A percentile compares a stretch with the other conserved stretches of the same genome.
Evolutionary conservation across 441 rosid species (phyloP).

Genomic region (Biscutella auriculata): DNA sequence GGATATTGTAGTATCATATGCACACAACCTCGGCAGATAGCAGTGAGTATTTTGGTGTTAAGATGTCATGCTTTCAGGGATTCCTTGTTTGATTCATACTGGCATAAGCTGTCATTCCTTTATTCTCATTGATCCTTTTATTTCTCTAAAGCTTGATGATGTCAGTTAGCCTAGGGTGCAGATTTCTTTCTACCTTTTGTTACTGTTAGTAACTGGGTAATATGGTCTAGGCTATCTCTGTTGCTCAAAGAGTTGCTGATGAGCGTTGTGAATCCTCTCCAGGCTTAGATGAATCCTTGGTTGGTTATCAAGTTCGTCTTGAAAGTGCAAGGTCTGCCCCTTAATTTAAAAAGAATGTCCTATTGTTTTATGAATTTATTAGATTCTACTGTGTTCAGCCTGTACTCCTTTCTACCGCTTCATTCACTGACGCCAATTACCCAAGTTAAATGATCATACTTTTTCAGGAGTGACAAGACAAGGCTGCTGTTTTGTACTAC

Average conservation of each 20-base stretch:
- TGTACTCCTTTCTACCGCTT: not conserved
- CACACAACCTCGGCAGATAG: slow-evolving; percentile 91
- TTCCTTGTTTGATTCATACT: not conserved
- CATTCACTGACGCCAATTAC: slow-evolving; percentile 1
- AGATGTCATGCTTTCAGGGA: not conserved
- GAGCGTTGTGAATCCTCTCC: slow-evolving; percentile 89
- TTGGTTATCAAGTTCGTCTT: slow-evolving; percentile 98
- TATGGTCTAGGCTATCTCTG: slow-evolving; percentile 77
- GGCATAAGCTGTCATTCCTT: not conserved
- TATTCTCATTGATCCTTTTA: not conserved
- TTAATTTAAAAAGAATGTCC: slow-evolving; percentile 3
- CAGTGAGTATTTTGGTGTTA: slow-evolving; percentile 37
- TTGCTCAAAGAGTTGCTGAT: slow-evolving; percentile 92
- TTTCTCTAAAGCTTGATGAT: not conserved
- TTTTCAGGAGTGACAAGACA: slow-evolving; percentile 75
- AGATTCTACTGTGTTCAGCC: not conserved
- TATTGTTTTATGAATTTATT: not conserved
- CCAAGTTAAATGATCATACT: not conserved
- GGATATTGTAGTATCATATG: slow-evolving; percentile 82
- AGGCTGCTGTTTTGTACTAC: slow-evolving; percentile 92
- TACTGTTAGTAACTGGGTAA: slow-evolving; percentile 14
- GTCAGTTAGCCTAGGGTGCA: slow-evolving; percentile 4
- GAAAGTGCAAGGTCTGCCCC: slow-evolving; percentile 69
- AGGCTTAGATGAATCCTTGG: slow-evolving; percentile 71
- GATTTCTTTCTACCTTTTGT: slow-evolving; percentile 2